Base-by-base conservation (phyloP, 2,329 filamentous ascomycete genomes). In the Rutstroemia sp. region DNA sequence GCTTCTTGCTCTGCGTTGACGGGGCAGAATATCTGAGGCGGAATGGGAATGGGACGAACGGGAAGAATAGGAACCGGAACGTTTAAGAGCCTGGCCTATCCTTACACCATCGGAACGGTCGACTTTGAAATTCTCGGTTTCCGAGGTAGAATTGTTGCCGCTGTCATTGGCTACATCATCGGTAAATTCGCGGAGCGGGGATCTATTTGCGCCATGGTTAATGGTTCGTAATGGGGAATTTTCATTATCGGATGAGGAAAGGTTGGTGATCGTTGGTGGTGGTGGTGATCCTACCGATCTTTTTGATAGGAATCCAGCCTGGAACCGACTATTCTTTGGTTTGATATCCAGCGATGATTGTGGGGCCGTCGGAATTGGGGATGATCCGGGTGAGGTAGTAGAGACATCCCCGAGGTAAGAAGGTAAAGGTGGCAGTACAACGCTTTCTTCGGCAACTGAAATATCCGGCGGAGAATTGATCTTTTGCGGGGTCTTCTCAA, bases 401-500 rank as follows among this genome's bases (percentile, higher is more conserved):
- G 62, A 61, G 23, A 59, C 46, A 51, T 69, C 66, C 30, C 72
- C 69, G 53, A 75, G 73, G 67, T 77, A 81, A 60, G 78, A 75
- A 17, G 84, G 82, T n/a, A 79, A 69, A n/a, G 75, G 73, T n/a
- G 72, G 64, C 14, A 72, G 64, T 12, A 72, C 63, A 2, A 77
- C 62, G 12, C 66, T 67, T 19, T 71, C 67, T 47, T 82, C 79
- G 42, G 77, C 70, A 27, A 79, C 78, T 16, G 80, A 81, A 23
- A 60, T 60, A 48, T 84, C 80, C 6, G 83, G 81, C 0, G 82
- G 80, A 2, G 76, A 76, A 16, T 81, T 76, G 8, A 79, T 71
- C 67, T 86, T 88, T 70, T 91, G 81, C 1, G 94, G 92, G 2
- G 92, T 96, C 73, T 90, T 89, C 67, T 92, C 89, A 68, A 92